Evolutionary conservation across 2,329 filamentous ascomycete genomes (phyloP).

Genomic region (Fusarium nanum): DNA sequence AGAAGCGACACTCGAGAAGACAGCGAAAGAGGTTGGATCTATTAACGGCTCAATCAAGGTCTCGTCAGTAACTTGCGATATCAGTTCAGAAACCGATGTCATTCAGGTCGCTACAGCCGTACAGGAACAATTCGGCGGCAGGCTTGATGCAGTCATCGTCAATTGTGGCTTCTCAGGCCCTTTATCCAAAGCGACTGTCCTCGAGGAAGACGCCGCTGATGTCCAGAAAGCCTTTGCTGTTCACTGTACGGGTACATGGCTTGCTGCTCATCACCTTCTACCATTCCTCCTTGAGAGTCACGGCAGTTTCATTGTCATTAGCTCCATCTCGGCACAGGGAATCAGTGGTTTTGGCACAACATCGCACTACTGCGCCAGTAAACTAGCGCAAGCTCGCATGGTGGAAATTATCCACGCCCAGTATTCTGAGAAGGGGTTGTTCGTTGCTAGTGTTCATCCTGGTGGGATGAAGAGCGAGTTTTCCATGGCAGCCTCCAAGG

Average conservation of each 20-base stretch:
- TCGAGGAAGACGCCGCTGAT: slow-evolving; percentile 6
- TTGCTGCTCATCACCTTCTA: not conserved
- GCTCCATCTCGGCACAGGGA: not conserved
- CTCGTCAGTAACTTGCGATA: not conserved
- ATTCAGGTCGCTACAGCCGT: not conserved
- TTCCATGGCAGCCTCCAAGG: not conserved
- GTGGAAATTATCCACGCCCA: slow-evolving; percentile 1
- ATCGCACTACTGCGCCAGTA: slow-evolving; percentile 14
- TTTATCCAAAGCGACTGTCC: not conserved
- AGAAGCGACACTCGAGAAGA: not conserved
- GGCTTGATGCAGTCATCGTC: slow-evolving; percentile 1
- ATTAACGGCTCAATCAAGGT: not conserved
- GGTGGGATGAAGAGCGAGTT: slow-evolving; percentile 19
- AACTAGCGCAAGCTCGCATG: slow-evolving; percentile 10
- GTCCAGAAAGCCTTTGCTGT: not conserved
- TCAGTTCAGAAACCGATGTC: not conserved
- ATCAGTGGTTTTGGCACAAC: slow-evolving; percentile 16
- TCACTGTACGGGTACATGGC: slow-evolving; percentile 14
- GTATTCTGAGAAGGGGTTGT: not conserved
- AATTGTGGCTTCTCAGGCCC: slow-evolving; percentile 15
- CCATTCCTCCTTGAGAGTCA: slow-evolving; percentile 1
- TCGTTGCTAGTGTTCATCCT: slow-evolving; percentile 1
- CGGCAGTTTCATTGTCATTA: slow-evolving; percentile 13
- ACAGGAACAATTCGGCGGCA: not conserved
- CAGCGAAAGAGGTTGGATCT: fast-evolving